phyloP scores from a whole-genome alignment of 768 basidiomycete genomes.

The Udeniomyces megalosporus region DNA sequence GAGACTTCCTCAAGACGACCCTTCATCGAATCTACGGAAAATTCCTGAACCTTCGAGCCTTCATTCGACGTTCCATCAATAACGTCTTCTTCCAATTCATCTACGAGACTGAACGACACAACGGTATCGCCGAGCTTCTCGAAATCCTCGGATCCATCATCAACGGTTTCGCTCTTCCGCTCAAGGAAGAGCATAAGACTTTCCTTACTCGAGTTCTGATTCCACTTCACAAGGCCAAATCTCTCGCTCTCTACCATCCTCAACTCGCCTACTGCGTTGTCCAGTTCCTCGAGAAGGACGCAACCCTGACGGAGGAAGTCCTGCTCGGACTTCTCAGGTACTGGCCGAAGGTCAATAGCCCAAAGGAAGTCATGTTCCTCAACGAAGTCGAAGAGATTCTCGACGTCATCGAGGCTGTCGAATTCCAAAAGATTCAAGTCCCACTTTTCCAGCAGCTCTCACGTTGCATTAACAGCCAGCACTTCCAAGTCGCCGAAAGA shows the following conservation, averaged over 20 bases:
- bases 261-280: conserved; percentile 98
- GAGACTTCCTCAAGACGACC: conserved; percentile 98
- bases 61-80: conserved; percentile 97
- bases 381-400: conserved; percentile 98
- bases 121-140: conserved; percentile 92
- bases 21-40: conserved; percentile 98
- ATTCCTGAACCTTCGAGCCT: conserved; percentile 94
- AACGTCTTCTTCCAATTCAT: conserved; percentile 99
- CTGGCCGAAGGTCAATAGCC: conserved; percentile 99
- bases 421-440: conserved; percentile 90
- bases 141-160: conserved; percentile 99
- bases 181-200: conserved; percentile 95
- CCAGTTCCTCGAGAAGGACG: conserved; percentile 95
- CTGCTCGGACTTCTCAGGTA: conserved; percentile 88
- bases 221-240: conserved; percentile 95
- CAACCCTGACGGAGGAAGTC: conserved; percentile 80
- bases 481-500: conserved; percentile 98
- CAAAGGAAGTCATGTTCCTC: conserved; percentile 99
- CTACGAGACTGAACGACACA: conserved; percentile 97
- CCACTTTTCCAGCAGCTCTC: conserved; percentile 86
- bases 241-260: conserved; percentile 95
- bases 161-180: conserved; percentile 92
- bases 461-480: conserved; percentile 94
- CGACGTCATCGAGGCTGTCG: conserved; percentile 89
- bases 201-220: conserved; percentile 88